Base-by-base conservation (phyloP, 2,329 filamentous ascomycete species). In the Aspergillus uvarum region DNA sequence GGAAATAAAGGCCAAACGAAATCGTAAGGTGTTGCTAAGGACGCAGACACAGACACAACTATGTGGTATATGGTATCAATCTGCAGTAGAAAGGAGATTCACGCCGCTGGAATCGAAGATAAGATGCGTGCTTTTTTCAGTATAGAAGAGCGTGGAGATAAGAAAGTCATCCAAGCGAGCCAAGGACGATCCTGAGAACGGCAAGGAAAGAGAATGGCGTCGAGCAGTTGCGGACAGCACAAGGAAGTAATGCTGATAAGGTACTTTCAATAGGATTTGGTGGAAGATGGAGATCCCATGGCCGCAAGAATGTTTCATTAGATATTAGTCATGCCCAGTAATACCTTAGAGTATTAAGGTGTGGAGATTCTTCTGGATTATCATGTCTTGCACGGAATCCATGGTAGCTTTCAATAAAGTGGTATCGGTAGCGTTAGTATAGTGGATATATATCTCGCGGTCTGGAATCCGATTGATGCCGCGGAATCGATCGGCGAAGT, bases 371-470 rank as follows among this genome's bases (percentile, higher is more conserved):
- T 89, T 89, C 77, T 92, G 89, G 70, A 92, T 91, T 69, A 92
- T 91, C 87, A 92, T 94, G 74, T 94, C 90, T 77, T 94, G 90
- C 58, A 94, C 90, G 11, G 89, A 91, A 64, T 85, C 84, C 91
- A 94, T 94, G 44, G 91, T 94, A 65, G 92, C 91, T 79, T 92
- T 93, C 66, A 94, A 82, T 63, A 94, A 78, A 71, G 91, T 92
- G 35, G 90, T 86, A 70, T 86, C 83, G 3, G 83, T 86, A 21
- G 83, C 83, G 64, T 85, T 85, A 16, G 84, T 86, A 67, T 82
- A 83, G 66, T 86, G 83, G 19, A 83, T 80, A 65, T 86, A 86
- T 58, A 85, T 83, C 65, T 86, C 83, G 62, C 84, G 80, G 53
- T 80, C 75, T 14, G 81, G 79, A 58, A 81, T 83, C 47, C 89